Evolutionary conservation across 176 grass and related monocot species (phyloP), one percentile per base, ranked within the genome.

Genomic region (Ananas comosus): DNA sequence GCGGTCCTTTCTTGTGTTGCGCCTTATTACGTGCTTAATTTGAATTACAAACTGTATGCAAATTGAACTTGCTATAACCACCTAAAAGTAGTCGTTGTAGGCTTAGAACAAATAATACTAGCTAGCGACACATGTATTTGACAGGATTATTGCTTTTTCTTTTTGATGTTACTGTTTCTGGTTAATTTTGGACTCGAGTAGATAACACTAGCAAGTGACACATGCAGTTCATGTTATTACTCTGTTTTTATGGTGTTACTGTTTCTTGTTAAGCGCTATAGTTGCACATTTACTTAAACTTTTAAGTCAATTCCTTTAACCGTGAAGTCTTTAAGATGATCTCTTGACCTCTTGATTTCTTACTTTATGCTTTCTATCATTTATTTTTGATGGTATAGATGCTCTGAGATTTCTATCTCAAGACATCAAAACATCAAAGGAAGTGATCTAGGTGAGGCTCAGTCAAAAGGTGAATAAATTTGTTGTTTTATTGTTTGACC

Each of bases 381-480:
- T 50, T 56, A 10, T 68, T 23, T 73, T 69, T 58, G 14, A 67
- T 77, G 65, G 25, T 50, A 13, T 68, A 57, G 53, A 74, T 73
- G 17, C 64, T 66, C 64, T 56, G 61, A 67, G 50, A 80, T 53
- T 64, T 67, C 70, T 68, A 50, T 65, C 50, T 56, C 16, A 80
- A 80, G 83, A 79, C 76, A 76, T 80, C 67, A 63, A 22, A 80
- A 80, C 65, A 69, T 80, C 16, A 73, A 76, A 68, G 78, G 68
- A 85, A 80, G 78, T 85, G 77, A 79, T 70, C 67, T 80, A 72
- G 72, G 83, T 74, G 77, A 77, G 61, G 83, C 78, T 71, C 72
- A 76, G 70, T 76, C 78, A 14, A 76, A 80, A 80, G 83, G 83
- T 85, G 16, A 65, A 53, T 75, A 75, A 52, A 48, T 23, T 50